These are phyloP conservation scores for Xanthoceras sorbifolium DNA, from an alignment of 345 rosid genomes.

Conservation along the genomic window DNA sequence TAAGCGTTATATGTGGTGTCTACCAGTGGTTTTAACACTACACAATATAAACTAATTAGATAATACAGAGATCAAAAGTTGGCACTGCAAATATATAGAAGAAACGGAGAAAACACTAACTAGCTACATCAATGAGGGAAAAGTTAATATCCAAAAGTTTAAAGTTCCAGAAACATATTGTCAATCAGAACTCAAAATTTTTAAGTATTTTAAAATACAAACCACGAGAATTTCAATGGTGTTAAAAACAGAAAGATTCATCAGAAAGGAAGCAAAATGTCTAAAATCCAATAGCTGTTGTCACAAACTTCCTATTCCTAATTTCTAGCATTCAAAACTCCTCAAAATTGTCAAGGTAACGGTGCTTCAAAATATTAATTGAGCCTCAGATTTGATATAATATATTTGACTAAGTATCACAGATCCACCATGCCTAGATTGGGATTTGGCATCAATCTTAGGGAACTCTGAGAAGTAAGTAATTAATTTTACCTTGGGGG, in stretches of 20 bases:
- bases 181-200: not conserved
- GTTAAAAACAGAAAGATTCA: not conserved
- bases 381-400: not conserved
- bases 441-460: not conserved
- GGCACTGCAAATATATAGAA: not conserved
- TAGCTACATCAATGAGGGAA: not conserved
- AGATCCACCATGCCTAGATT: constrained; percentile 1
- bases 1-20: not conserved
- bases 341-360: not conserved
- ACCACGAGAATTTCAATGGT: not conserved
- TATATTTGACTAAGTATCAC: not conserved
- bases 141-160: not conserved
- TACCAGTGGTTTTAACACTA: not conserved
- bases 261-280: not conserved
- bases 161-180: not conserved
- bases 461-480: not conserved
- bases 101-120: too few species aligned
- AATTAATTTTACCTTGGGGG: constrained; percentile 8
- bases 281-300: constrained; percentile 1
- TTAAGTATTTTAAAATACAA: not conserved
- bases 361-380: not conserved
- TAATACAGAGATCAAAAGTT: not conserved
- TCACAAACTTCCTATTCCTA: not conserved
- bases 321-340: not conserved
- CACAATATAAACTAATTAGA: not conserved